phyloP scores from a whole-genome alignment of 805 yeast genomes.

The Hanseniaspora meyeri region DNA sequence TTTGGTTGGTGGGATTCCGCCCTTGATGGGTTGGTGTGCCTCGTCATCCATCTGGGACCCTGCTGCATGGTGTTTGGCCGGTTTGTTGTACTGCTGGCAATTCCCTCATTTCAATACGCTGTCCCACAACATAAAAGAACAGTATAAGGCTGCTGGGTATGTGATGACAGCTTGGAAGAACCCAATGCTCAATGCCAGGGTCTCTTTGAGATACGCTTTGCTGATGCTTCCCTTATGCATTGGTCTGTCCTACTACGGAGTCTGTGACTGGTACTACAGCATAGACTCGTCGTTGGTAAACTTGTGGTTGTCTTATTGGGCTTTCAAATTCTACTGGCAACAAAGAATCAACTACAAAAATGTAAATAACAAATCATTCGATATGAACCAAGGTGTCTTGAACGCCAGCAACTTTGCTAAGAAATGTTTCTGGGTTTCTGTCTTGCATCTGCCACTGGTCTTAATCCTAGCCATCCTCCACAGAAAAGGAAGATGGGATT shows the following conservation, averaged over 20 bases:
- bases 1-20: slow-evolving; percentile 96
- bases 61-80: slow-evolving; percentile 91
- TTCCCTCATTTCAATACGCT: slow-evolving; percentile 94
- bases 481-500: slow-evolving; percentile 91
- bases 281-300: slow-evolving; percentile 74
- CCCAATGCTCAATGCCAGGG: slow-evolving; percentile 85
- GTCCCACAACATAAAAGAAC: slow-evolving; percentile 75
- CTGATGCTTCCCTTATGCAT: slow-evolving; percentile 87
- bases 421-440: slow-evolving; percentile 85
- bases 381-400: slow-evolving; percentile 39
- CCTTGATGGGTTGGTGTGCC: slow-evolving; percentile 98
- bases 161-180: slow-evolving; percentile 94
- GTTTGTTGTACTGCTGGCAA: slow-evolving; percentile 89
- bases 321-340: slow-evolving; percentile 76
- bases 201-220: slow-evolving; percentile 79
- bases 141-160: slow-evolving; percentile 86
- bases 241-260: slow-evolving; percentile 63
- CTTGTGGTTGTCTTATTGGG: slow-evolving; percentile 72
- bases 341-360: slow-evolving; percentile 48
- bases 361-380: slow-evolving; percentile 28
- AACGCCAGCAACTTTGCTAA: slow-evolving; percentile 62
- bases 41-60: slow-evolving; percentile 71
- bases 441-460: slow-evolving; percentile 85
- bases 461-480: slow-evolving; percentile 86
- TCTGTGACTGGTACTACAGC: slow-evolving; percentile 71